These are phyloP conservation scores for Pholiota adiposa DNA, from an alignment of 1,284 basidiomycete genomes.

Conservation along the genomic window DNA sequence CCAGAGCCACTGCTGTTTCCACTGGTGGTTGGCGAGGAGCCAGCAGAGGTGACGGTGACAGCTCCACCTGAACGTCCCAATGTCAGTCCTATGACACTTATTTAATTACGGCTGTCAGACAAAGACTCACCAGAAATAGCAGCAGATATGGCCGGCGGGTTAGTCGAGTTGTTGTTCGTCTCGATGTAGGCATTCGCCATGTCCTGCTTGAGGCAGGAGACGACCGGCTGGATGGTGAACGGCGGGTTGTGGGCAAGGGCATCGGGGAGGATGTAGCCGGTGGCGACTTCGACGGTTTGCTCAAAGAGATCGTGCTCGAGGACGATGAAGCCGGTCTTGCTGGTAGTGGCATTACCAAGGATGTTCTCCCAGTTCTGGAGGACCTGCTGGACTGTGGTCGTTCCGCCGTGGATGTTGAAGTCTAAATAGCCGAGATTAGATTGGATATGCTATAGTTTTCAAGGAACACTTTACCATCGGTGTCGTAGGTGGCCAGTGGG, in stretches of 20 bases:
- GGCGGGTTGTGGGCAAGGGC: conserved; percentile 61
- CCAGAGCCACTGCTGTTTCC: not conserved
- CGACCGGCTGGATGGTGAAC: conserved; percentile 69
- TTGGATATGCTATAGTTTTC: not conserved
- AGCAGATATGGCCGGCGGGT: conserved; percentile 46
- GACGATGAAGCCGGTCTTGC: conserved; percentile 68
- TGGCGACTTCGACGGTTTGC: conserved; percentile 70
- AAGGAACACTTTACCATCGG: conserved; percentile 49
- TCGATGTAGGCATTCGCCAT: conserved; percentile 68
- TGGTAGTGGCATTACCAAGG: conserved; percentile 51
- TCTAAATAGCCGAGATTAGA: conserved; percentile 43
- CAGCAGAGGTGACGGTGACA: conserved; percentile 13
- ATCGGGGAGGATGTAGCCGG: conserved; percentile 72
- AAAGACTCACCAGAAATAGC: conserved; percentile 28
- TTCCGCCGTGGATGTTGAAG: conserved; percentile 76
- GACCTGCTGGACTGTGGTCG: conserved; percentile 59
- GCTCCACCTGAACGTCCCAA: conserved; percentile 9
- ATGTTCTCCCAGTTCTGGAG: conserved; percentile 69
- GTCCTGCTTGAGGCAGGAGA: conserved; percentile 65
- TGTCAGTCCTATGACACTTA: conserved; percentile 3
- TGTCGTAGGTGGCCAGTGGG: conserved; percentile 64
- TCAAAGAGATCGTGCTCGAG: conserved; percentile 79
- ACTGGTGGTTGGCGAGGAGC: not conserved
- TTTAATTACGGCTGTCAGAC: too few species aligned
- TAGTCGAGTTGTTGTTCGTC: conserved; percentile 64